Percentiles rank a stretch among this genome's conserved stretches.
Conservation (phyloP, 1,284 basidiomycete species). For the Pseudozyma flocculosa region DNA sequence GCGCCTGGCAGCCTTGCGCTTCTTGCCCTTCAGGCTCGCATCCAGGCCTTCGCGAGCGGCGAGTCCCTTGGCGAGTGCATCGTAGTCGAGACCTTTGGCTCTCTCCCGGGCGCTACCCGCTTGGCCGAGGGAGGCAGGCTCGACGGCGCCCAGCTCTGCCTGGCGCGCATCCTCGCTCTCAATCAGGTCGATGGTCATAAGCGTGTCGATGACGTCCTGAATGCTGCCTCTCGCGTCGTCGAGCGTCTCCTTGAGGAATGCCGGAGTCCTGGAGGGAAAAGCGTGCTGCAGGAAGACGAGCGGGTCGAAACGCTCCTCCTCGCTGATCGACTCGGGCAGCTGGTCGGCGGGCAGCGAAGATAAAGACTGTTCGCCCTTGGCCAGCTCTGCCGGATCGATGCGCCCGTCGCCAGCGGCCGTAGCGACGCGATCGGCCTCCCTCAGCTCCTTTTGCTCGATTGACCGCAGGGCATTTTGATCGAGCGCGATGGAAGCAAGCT, state of each 20-base stretch:
- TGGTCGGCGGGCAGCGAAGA: no score
- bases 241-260: conserved; percentile 37
- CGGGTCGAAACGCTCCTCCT: conserved; percentile 10
- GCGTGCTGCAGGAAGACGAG: conserved; percentile 39
- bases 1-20: conserved; percentile 24
- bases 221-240: conserved; percentile 32
- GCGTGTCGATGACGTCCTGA: conserved; percentile 36
- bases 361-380: not conserved
- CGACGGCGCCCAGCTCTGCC: conserved; percentile 7
- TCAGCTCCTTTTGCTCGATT: conserved; percentile 2
- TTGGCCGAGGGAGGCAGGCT: not conserved
- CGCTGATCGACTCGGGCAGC: not conserved
- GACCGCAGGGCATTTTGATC: not conserved
- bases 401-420: conserved; percentile 5
- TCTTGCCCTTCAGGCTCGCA: conserved; percentile 27
- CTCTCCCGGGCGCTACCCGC: not conserved
- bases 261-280: conserved; percentile 31
- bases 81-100: conserved; percentile 31
- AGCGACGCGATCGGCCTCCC: conserved; percentile 11
- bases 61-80: conserved; percentile 24
- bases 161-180: conserved; percentile 29
- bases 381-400: not conserved
- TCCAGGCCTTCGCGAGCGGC: not conserved
- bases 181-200: conserved; percentile 44
- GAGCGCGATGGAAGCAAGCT: conserved; percentile 1